Evolutionary conservation across 129 eudicot species (phyloP).

Genomic region (Dittrichia graveolens): DNA sequence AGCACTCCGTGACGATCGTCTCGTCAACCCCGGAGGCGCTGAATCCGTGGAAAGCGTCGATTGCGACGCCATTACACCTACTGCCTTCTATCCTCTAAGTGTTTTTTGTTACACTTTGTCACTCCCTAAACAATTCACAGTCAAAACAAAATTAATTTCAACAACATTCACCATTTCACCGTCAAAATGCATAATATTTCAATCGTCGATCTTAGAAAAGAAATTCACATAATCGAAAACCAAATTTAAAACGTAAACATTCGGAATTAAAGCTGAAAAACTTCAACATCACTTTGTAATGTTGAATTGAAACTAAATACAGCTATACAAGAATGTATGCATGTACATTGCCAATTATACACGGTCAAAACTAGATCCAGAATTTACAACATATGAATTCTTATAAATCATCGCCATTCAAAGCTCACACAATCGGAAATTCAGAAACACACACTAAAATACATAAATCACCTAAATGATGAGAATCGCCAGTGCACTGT

Average conservation of each 20-base stretch:
- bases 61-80: conserved; percentile 32
- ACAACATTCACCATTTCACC: no score
- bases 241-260: no score
- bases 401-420: neutral
- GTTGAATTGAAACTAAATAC: no score
- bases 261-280: no score
- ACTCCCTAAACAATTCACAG: conserved; percentile 20
- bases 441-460: neutral
- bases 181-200: no score
- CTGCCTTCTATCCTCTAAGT: conserved; percentile 7
- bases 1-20: conserved; percentile 83
- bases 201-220: no score
- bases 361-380: no score
- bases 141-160: conserved; percentile 6
- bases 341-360: no score
- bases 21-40: conserved; percentile 46
- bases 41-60: conserved; percentile 26
- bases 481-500: neutral
- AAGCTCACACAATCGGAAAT: neutral
- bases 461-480: conserved; percentile 17
- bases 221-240: no score
- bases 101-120: neutral
- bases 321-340: no score
- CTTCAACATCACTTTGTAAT: no score
- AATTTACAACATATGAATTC: neutral